Evolutionary conservation across 371 early-diverging fungal genomes (phyloP).

Genomic region (Batkoa obscura): DNA sequence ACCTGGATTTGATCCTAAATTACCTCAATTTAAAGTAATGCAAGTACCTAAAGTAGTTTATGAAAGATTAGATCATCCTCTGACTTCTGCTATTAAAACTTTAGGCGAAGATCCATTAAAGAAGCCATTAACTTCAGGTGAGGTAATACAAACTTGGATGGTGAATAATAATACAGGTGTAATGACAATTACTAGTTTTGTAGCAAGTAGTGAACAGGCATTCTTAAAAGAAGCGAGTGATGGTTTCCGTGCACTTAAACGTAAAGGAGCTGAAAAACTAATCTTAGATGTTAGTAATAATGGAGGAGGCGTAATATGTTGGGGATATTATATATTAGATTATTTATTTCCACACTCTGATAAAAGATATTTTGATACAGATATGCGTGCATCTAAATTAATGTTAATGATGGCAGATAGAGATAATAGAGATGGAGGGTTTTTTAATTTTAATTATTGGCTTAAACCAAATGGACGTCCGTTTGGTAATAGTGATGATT

Average conservation of each 20-base stretch:
- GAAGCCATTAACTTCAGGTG: neutral
- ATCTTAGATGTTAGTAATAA: neutral
- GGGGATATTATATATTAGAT: neutral
- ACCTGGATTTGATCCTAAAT: too few species aligned
- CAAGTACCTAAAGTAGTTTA: neutral
- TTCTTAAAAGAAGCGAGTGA: neutral
- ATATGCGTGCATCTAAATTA: neutral
- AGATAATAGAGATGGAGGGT: neutral
- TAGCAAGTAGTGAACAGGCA: neutral
- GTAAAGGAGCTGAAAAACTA: neutral
- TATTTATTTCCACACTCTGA: neutral
- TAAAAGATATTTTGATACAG: neutral
- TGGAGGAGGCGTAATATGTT: neutral
- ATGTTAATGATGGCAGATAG: neutral
- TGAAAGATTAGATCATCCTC: too few species aligned
- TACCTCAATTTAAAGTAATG: neutral
- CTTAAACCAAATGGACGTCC: neutral
- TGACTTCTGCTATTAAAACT: too few species aligned
- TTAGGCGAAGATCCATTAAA: neutral
- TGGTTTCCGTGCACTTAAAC: neutral
- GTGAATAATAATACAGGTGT: neutral
- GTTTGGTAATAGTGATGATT: neutral
- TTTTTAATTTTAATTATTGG: neutral
- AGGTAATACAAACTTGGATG: neutral
- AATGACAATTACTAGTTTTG: neutral